Evolutionary conservation across 2,329 filamentous ascomycete species (phyloP).

Genomic region (Apiospora malaysiana): DNA sequence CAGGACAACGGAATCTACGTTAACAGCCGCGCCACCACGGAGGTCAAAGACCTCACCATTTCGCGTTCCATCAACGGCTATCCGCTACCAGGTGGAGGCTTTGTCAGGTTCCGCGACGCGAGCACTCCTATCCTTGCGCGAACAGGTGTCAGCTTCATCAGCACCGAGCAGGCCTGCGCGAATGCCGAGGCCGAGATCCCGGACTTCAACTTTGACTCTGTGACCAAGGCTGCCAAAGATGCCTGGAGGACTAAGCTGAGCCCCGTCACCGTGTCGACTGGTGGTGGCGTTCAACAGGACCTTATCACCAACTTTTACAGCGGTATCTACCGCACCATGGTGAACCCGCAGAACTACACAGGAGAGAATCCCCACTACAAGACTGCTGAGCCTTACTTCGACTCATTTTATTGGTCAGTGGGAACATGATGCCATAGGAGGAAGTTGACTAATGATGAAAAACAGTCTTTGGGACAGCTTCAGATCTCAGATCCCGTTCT

Average conservation of each 20-base stretch:
- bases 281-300: slow-evolving; percentile 56
- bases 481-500: slow-evolving; percentile 70
- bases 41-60: slow-evolving; percentile 54
- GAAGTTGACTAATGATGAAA: slow-evolving; percentile 22
- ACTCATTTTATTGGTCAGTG: slow-evolving; percentile 73
- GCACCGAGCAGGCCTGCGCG: slow-evolving; percentile 66
- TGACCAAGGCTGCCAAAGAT: slow-evolving; percentile 56
- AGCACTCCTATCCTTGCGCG: slow-evolving; percentile 64
- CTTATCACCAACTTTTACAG: slow-evolving; percentile 72
- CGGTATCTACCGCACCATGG: slow-evolving; percentile 74
- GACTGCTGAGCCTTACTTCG: slow-evolving; percentile 72
- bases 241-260: slow-evolving; percentile 68
- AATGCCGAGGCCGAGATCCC: slow-evolving; percentile 75
- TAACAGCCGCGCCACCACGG: slow-evolving; percentile 58
- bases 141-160: slow-evolving; percentile 74
- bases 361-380: slow-evolving; percentile 74
- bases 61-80: slow-evolving; percentile 58
- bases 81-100: slow-evolving; percentile 66
- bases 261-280: slow-evolving; percentile 60
- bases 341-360: slow-evolving; percentile 76
- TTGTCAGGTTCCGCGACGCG: slow-evolving; percentile 62
- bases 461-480: slow-evolving; percentile 72
- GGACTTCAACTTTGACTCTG: slow-evolving; percentile 64
- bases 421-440: not conserved
- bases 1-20: slow-evolving; percentile 67